phyloP scores from a whole-genome alignment of 2,329 filamentous ascomycete species.

The Aspergillus sp. region DNA sequence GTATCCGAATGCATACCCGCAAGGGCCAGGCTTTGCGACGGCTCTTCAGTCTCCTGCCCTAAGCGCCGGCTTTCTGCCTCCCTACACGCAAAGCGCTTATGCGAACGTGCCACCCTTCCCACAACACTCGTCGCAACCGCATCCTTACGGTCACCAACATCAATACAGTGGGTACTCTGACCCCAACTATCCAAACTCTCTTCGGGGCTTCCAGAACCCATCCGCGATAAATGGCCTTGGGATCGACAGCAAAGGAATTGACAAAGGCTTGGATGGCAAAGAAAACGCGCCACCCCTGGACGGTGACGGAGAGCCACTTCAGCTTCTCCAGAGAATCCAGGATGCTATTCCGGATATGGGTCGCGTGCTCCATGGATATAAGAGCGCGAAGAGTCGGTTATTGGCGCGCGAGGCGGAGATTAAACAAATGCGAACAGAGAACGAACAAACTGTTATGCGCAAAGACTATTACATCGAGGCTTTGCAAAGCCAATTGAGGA shows the following conservation, averaged over 20 bases:
- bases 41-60: neutral
- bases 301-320: conserved; percentile 27
- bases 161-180: conserved; percentile 24
- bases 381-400: conserved; percentile 44
- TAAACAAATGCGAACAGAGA: conserved; percentile 42
- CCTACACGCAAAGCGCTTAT: conserved; percentile 22
- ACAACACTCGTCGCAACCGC: conserved; percentile 3
- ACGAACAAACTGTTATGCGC: conserved; percentile 44
- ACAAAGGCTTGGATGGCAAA: conserved; percentile 4
- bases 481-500: conserved; percentile 44
- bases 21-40: conserved; percentile 6
- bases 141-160: conserved; percentile 19
- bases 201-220: conserved; percentile 24
- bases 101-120: neutral
- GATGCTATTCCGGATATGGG: conserved; percentile 41
- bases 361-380: conserved; percentile 39
- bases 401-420: conserved; percentile 43
- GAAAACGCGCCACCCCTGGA: conserved; percentile 24
- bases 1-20: conserved; percentile 15
- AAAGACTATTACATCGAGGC: conserved; percentile 48
- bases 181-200: conserved; percentile 22
- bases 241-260: conserved; percentile 7
- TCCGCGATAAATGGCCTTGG: conserved; percentile 15
- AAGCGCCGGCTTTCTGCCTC: conserved; percentile 20
- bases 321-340: conserved; percentile 38